Percentiles rank a stretch among this genome's conserved stretches.
Evolutionary conservation across 768 basidiomycete genomes (phyloP).

Genomic region (Neoboletus subvelutipes): DNA sequence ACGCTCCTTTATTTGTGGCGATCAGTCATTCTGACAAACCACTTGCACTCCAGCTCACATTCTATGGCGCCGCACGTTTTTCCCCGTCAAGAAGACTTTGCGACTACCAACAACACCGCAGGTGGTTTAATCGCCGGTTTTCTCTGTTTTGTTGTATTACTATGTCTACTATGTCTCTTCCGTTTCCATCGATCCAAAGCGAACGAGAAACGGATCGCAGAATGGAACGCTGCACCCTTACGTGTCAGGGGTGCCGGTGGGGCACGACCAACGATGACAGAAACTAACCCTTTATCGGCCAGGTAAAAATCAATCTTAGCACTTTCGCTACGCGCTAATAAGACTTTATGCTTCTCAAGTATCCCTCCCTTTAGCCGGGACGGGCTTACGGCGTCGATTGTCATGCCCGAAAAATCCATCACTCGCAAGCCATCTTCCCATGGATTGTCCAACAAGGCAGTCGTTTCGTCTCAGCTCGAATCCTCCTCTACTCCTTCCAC

Average conservation of each 20-base stretch:
- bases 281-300: not conserved
- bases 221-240: conserved; percentile 43
- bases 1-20: conserved; percentile 10
- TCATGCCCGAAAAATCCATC: conserved; percentile 54
- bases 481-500: conserved; percentile 40
- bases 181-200: conserved; percentile 43
- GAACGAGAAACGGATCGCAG: conserved; percentile 36
- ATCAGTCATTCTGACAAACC: not conserved
- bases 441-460: conserved; percentile 45
- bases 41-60: not conserved
- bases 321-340: not conserved
- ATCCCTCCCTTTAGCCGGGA: conserved; percentile 40
- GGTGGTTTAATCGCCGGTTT: conserved; percentile 40
- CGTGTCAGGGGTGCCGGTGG: conserved; percentile 2
- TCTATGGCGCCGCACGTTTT: conserved; percentile 21
- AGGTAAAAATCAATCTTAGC: conserved; percentile 11
- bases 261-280: conserved; percentile 8
- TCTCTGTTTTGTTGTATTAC: conserved; percentile 28
- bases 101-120: conserved; percentile 38
- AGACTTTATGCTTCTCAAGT: conserved; percentile 2
- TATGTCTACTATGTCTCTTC: conserved; percentile 36
- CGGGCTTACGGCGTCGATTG: conserved; percentile 44
- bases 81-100: conserved; percentile 3
- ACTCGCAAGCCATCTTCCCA: conserved; percentile 37
- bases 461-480: conserved; percentile 40